These are phyloP conservation scores for Tausonia pullulans DNA, from an alignment of 1,284 basidiomycete species.

Conservation along the genomic window DNA sequence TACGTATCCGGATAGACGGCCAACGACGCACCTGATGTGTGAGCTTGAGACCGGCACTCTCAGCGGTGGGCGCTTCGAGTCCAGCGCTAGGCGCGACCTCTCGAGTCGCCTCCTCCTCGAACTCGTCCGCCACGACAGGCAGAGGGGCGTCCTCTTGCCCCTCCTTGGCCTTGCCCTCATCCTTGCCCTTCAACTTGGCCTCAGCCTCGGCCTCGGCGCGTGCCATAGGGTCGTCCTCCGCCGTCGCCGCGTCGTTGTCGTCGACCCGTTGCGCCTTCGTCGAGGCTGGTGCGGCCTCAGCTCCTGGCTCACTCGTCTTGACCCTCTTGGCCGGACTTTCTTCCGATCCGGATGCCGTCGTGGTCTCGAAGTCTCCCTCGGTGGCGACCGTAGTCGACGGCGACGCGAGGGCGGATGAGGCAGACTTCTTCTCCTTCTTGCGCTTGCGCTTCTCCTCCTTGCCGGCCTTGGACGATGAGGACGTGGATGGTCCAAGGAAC, in stretches of 20 bases:
- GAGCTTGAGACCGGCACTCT: constrained; percentile 45
- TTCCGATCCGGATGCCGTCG: background rate
- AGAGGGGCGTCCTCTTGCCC: constrained; percentile 40
- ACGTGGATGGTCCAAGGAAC: constrained; percentile 10
- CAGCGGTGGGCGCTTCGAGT: constrained; percentile 5
- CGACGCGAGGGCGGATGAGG: background rate
- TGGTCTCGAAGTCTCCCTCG: background rate
- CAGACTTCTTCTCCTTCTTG: constrained; percentile 9
- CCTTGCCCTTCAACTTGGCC: background rate
- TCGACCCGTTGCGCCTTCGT: background rate
- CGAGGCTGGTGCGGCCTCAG: background rate
- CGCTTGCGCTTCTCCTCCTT: constrained; percentile 10
- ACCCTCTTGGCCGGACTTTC: background rate
- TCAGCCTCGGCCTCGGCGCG: background rate
- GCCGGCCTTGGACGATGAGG: background rate
- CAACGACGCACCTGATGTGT: constrained; percentile 55
- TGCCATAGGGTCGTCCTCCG: constrained; percentile 8
- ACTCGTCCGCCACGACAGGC: constrained; percentile 74
- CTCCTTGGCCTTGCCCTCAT: constrained; percentile 2
- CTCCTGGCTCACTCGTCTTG: background rate
- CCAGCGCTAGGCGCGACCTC: constrained; percentile 69
- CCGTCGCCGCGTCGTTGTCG: background rate
- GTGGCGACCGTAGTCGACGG: background rate
- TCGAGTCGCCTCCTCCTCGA: constrained; percentile 76
- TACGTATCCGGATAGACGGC: background rate